These are phyloP conservation scores for Oryza meyeriana DNA, from an alignment of 176 grass and related monocot genomes.

Conservation along the genomic window DNA sequence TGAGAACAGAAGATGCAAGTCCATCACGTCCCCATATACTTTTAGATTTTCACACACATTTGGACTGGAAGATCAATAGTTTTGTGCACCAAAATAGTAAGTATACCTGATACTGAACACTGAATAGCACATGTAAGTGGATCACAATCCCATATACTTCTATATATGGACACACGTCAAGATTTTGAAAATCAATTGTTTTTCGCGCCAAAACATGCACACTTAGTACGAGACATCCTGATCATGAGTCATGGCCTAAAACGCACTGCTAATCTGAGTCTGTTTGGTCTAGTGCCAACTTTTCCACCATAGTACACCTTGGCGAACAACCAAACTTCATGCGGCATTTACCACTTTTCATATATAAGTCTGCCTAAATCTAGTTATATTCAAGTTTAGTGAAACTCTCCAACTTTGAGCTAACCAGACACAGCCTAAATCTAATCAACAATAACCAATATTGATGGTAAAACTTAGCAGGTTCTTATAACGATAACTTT, in stretches of 20 bases:
- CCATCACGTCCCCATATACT: background rate
- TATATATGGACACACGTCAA: background rate
- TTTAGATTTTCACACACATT: background rate
- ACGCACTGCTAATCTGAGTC: background rate
- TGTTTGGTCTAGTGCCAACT: background rate
- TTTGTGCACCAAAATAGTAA: background rate
- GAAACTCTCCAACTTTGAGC: background rate
- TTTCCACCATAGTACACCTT: background rate
- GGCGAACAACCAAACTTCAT: background rate
- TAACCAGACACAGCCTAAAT: background rate
- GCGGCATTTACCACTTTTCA: background rate
- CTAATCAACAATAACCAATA: background rate
- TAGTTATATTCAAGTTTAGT: background rate
- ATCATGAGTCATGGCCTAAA: background rate
- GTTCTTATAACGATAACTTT: background rate
- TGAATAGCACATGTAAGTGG: background rate
- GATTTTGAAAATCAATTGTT: background rate
- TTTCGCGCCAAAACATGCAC: background rate
- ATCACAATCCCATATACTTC: background rate
- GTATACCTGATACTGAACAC: background rate
- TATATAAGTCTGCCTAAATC: background rate
- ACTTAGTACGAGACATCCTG: background rate
- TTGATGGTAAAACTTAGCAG: background rate
- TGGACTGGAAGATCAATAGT: background rate
- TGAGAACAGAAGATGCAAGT: background rate